Evolutionary conservation across 2,329 filamentous ascomycete genomes (phyloP).

Genomic region (Sporothrix curviconia): DNA sequence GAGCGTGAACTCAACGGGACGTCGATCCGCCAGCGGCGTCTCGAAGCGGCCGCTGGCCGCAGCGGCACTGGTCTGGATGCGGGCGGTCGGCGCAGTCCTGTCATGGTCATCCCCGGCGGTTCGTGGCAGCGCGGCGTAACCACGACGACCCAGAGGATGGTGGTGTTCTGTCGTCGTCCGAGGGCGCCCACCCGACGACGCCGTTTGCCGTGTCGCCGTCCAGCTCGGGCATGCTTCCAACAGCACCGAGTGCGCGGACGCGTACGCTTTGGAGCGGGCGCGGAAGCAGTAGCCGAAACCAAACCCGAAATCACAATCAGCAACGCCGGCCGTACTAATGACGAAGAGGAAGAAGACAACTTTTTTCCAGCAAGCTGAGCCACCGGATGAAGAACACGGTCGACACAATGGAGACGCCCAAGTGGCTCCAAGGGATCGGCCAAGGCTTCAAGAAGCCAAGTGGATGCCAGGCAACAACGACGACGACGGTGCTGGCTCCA

Average conservation of each 20-base stretch:
- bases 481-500: slow-evolving; percentile 24
- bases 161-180: background rate
- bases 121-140: slow-evolving; percentile 16
- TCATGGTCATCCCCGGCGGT: slow-evolving; percentile 30
- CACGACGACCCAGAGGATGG: slow-evolving; percentile 9
- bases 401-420: slow-evolving; percentile 72
- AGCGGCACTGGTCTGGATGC: slow-evolving; percentile 20
- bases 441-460: slow-evolving; percentile 64
- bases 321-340: slow-evolving; percentile 10
- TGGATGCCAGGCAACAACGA: slow-evolving; percentile 64
- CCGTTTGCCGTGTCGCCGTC: slow-evolving; percentile 38
- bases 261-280: slow-evolving; percentile 24
- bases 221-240: slow-evolving; percentile 17
- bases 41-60: slow-evolving; percentile 32
- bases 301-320: background rate
- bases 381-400: slow-evolving; percentile 89
- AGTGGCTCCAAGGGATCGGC: slow-evolving; percentile 70
- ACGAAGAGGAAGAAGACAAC: slow-evolving; percentile 57
- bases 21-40: slow-evolving; percentile 45
- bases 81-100: slow-evolving; percentile 23
- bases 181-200: slow-evolving; percentile 32
- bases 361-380: slow-evolving; percentile 72
- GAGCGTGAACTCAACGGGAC: slow-evolving; percentile 72
- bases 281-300: background rate
- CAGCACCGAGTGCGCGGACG: slow-evolving; percentile 19